These are phyloP conservation scores for Cyphellophora europaea DNA, from an alignment of 2,329 filamentous ascomycete genomes.

Conservation along the genomic window DNA sequence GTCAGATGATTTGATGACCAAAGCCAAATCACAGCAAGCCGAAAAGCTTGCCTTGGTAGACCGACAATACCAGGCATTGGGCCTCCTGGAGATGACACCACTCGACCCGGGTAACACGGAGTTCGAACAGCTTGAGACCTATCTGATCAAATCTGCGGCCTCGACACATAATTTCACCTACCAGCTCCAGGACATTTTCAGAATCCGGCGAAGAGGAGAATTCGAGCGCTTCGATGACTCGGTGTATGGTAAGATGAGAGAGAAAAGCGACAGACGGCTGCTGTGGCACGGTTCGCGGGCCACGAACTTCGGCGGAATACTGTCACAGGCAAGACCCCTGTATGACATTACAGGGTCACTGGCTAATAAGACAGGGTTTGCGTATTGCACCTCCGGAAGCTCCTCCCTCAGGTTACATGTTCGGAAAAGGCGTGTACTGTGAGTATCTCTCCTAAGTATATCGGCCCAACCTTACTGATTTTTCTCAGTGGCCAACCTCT, in stretches of 20 bases:
- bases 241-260: conserved; percentile 38
- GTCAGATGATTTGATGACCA: conserved; percentile 66
- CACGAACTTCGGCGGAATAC: conserved; percentile 80
- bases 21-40: conserved; percentile 40
- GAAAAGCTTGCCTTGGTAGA: conserved; percentile 58
- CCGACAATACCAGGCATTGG: conserved; percentile 60
- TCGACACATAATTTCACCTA: conserved; percentile 50
- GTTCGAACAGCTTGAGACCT: conserved; percentile 55
- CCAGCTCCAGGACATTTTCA: conserved; percentile 64
- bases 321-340: too few relatives aligned
- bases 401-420: conserved; percentile 74
- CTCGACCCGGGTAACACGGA: conserved; percentile 52
- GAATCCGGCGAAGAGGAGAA: conserved; percentile 69
- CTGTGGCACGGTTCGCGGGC: conserved; percentile 80
- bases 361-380: conserved; percentile 75
- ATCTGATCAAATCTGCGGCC: conserved; percentile 59
- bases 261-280: conserved; percentile 56
- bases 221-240: conserved; percentile 56
- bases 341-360: too few relatives aligned
- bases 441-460: too few relatives aligned
- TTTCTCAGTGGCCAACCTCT: too few relatives aligned
- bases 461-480: too few relatives aligned
- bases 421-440: conserved; percentile 81
- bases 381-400: conserved; percentile 76
- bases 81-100: conserved; percentile 66